Evolutionary conservation across 805 yeast species (phyloP).

Genomic region (Saturnispora bothae): DNA sequence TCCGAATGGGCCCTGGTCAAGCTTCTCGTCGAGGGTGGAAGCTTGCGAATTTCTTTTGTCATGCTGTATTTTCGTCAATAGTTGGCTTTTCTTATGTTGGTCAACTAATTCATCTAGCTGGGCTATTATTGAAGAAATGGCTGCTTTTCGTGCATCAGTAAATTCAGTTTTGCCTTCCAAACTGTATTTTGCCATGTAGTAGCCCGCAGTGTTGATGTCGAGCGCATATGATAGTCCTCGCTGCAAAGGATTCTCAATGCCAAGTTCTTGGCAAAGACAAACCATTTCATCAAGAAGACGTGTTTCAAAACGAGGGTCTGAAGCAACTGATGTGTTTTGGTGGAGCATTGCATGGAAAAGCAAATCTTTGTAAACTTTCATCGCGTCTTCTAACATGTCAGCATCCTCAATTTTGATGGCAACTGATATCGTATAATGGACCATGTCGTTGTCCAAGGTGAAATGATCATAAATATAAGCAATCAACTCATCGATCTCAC

Average conservation of each 20-base stretch:
- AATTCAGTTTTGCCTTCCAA: too few species aligned
- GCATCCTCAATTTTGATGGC: conserved; percentile 1
- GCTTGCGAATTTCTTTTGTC: too few species aligned
- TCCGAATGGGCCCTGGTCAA: conserved; percentile 6
- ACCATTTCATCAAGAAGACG: conserved; percentile 4
- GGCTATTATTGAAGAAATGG: background rate
- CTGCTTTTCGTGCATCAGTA: too few species aligned
- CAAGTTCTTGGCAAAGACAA: background rate
- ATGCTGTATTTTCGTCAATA: too few species aligned
- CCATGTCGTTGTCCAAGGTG: background rate
- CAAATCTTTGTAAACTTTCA: background rate
- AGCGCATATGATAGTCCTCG: conserved; percentile 1
- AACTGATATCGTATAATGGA: conserved; percentile 1
- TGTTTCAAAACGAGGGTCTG: background rate
- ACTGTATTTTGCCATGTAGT: conserved; percentile 4
- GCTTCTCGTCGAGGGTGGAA: background rate
- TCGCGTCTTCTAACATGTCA: background rate
- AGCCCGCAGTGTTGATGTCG: conserved; percentile 1
- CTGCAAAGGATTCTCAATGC: too few species aligned
- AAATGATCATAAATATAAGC: background rate
- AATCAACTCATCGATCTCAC: background rate
- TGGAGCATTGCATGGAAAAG: conserved; percentile 1
- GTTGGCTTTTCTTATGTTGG: too few species aligned
- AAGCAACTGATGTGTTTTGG: background rate
- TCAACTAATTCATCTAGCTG: too few species aligned